Evolutionary conservation across 73 alveolate species (phyloP).

Genomic region (Durusdinium trenchii): DNA sequence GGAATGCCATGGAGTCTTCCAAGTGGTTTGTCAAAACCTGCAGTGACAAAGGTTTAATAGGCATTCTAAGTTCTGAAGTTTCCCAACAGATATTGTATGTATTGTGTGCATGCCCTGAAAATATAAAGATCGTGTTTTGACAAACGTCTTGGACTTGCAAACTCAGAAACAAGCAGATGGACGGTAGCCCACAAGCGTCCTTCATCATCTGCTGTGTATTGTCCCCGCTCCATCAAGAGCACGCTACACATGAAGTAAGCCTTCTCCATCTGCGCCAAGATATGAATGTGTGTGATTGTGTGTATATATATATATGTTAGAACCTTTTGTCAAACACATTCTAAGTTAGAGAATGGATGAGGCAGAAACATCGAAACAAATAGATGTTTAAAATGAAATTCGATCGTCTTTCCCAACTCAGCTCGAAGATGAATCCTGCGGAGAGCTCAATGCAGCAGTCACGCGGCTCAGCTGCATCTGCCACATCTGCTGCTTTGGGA

Average conservation of each 20-base stretch:
- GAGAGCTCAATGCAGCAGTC: not conserved
- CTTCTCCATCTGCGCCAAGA: not conserved
- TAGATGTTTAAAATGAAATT: not conserved
- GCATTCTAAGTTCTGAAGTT: not conserved
- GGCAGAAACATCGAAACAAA: not conserved
- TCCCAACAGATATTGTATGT: not conserved
- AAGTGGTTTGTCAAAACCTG: not conserved
- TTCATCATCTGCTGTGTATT: not conserved
- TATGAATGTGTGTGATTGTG: too few species aligned
- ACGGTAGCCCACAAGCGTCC: not conserved
- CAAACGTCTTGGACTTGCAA: not conserved
- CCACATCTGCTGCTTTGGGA: not conserved
- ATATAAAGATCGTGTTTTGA: not conserved
- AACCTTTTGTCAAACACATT: too few species aligned
- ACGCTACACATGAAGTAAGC: not conserved
- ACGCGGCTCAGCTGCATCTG: not conserved
- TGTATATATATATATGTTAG: too few species aligned
- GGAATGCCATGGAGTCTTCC: not conserved
- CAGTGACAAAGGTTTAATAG: not conserved
- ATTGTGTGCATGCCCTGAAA: not conserved
- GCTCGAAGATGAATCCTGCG: not conserved
- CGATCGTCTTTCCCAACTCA: too few species aligned
- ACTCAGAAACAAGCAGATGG: not conserved
- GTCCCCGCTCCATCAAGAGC: not conserved
- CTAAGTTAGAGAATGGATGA: not conserved